A percentile compares a stretch with the other conserved stretches of the same genome.
These are phyloP conservation scores for Aspergillus kassunensis DNA, from an alignment of 495 filamentous ascomycete genomes.

Conservation along the genomic window DNA sequence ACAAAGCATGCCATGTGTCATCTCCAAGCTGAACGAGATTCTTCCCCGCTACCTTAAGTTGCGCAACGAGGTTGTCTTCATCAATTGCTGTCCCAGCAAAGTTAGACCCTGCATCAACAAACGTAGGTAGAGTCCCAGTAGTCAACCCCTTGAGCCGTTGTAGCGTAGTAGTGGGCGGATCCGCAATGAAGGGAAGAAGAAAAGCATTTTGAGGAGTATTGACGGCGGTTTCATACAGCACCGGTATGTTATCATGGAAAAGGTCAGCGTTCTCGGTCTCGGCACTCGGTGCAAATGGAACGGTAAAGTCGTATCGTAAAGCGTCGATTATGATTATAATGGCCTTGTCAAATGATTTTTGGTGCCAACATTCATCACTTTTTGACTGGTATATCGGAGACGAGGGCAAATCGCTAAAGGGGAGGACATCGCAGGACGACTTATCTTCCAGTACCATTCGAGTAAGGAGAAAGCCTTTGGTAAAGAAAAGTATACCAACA, in stretches of 20 bases:
- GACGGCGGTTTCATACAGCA: constrained; percentile 77
- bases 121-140: constrained; percentile 91
- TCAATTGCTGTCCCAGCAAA: constrained; percentile 97
- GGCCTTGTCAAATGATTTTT: constrained; percentile 85
- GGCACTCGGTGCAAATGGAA: constrained; percentile 61
- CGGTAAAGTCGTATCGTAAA: constrained; percentile 92
- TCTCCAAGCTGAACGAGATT: constrained; percentile 90
- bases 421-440: constrained; percentile 73
- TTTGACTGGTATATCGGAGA: constrained; percentile 38
- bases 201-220: constrained; percentile 75
- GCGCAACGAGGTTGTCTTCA: constrained; percentile 89
- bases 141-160: constrained; percentile 92
- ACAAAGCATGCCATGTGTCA: constrained; percentile 91
- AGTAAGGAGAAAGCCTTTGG: constrained; percentile 94
- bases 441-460: constrained; percentile 83
- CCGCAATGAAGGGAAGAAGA: constrained; percentile 91
- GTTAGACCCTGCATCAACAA: constrained; percentile 88
- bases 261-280: constrained; percentile 53
- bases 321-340: constrained; percentile 91
- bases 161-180: constrained; percentile 89
- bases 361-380: constrained; percentile 86
- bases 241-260: constrained; percentile 83
- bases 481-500: constrained; percentile 85
- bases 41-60: constrained; percentile 75
- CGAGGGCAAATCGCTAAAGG: constrained; percentile 47